Percentiles rank a stretch among this genome's conserved stretches.
Evolutionary conservation across 2,329 filamentous ascomycete genomes (phyloP).

Genomic region (Fusarium decemcellulare): DNA sequence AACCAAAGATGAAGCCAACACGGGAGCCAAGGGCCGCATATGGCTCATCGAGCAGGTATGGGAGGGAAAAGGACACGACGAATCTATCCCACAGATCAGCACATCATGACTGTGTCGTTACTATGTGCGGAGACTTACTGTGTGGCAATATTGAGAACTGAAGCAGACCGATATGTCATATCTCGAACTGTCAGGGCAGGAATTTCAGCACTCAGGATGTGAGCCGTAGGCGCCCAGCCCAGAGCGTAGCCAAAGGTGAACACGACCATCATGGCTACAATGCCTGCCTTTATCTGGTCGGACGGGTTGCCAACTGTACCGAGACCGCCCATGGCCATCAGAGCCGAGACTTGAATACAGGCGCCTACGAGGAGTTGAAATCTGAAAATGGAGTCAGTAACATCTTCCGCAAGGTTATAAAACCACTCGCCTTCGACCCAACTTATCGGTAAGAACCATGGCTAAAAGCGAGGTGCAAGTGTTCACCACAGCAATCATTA

Average conservation of each 20-base stretch:
- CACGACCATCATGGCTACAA: not conserved
- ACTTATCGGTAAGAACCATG: not conserved
- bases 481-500: constrained; percentile 45
- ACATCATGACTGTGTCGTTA: too few relatives aligned
- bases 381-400: not conserved
- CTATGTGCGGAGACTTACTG: too few relatives aligned
- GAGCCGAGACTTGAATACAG: not conserved
- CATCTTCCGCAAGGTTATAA: too few relatives aligned
- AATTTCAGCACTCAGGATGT: constrained; percentile 53
- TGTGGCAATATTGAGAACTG: too few relatives aligned
- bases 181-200: constrained; percentile 49
- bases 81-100: constrained; percentile 42
- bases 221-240: constrained; percentile 51
- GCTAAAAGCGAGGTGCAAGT: constrained; percentile 44
- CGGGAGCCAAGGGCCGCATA: constrained; percentile 52
- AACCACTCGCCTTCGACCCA: too few relatives aligned
- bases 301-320: constrained; percentile 2
- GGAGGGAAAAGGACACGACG: constrained; percentile 52
- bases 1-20: constrained; percentile 53
- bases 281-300: not conserved
- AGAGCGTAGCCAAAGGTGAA: constrained; percentile 44
- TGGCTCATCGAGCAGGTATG: constrained; percentile 53
- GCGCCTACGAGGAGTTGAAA: not conserved
- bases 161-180: constrained; percentile 32
- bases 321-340: constrained; percentile 13